Evolutionary conservation across 768 basidiomycete genomes (phyloP), one percentile per base, ranked within the genome.

Genomic region (Exsudoporus frostii): DNA sequence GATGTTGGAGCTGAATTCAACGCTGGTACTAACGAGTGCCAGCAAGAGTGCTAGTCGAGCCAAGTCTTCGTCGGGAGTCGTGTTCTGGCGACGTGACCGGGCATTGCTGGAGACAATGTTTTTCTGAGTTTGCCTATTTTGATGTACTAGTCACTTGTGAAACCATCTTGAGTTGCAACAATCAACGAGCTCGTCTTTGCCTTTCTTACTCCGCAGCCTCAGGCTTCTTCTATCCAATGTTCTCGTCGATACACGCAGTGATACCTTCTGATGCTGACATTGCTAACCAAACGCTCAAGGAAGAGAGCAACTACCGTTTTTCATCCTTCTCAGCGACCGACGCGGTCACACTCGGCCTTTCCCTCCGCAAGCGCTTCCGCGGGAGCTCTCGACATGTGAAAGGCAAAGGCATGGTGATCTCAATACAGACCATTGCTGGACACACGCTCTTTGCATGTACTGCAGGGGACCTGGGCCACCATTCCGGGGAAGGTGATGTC

Each of bases 371-470:
- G 69, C 80, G 90, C n/a, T 92, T 92, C 59, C 82, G 90, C 51
- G 79, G 80, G 24, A 82, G 84, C 27, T 77, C 81, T 37, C 78
- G 89, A 20, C 86, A 90, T 65, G 71, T 75, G 19, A 88, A 85
- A 64, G 89, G 89, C 29, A 88, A 88, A 67, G 91, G 91, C 30
- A 79, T 90, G 54, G 85, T 90, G 43, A 83, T 92, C 57, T 85
- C 86, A 9, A 83, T 92, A 52, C 89, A 91, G 69, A 81, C 85
- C 15, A 83, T 88, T 53, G 83, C 83, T 5, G 90, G 90, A 1
- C 88, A 92, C 60, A 83, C 83, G 0, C 71, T 92, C 34, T 92
- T 92, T 65, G 76, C 89, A 1, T 92, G 90, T 61, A 90, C 90
- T 1, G 89, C 90, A 33, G 90, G 90, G 10, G 90, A 92, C 69